Percentiles rank a stretch among this genome's conserved stretches.
Conservation (phyloP, 2,329 filamentous ascomycete species). For the Ceratocystis colombiana region DNA sequence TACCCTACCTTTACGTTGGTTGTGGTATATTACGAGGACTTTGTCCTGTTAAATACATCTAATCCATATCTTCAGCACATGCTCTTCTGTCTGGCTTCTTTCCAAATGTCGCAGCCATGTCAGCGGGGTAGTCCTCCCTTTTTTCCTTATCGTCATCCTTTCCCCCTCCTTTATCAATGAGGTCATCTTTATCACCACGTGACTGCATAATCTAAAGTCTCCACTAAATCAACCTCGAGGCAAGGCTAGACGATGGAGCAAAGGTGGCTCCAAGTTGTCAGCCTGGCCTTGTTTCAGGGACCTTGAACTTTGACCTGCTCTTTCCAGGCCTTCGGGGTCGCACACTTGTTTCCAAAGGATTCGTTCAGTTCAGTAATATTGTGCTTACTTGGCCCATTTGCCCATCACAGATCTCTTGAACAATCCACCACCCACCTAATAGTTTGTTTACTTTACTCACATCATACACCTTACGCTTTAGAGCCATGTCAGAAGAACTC, state of each 20-base stretch:
- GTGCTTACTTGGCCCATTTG: conserved; percentile 10
- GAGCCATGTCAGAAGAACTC: conserved; percentile 60
- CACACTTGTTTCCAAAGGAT: not conserved
- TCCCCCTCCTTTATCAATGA: conserved; percentile 6
- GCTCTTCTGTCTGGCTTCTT: too few species aligned
- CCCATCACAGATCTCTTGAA: not conserved
- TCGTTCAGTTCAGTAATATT: not conserved
- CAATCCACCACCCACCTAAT: not conserved
- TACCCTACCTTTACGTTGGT: too few species aligned
- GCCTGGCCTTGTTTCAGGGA: conserved; percentile 3
- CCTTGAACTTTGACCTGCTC: too few species aligned
- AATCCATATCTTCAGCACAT: not conserved
- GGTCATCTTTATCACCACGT: conserved; percentile 11
- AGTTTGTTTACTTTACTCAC: not conserved
- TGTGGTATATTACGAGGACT: too few species aligned
- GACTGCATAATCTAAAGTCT: not conserved
- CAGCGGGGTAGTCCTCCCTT: not conserved
- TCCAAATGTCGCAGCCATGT: not conserved
- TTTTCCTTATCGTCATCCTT: not conserved
- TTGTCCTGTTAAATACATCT: too few species aligned
- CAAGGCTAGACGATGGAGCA: conserved; percentile 14
- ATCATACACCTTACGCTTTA: conserved; percentile 5
- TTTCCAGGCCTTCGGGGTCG: not conserved
- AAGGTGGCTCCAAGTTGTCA: conserved; percentile 17
- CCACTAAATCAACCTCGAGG: not conserved